Conservation (phyloP, 2,329 filamentous ascomycete genomes). For the Trichophyton mentagrophytes region DNA sequence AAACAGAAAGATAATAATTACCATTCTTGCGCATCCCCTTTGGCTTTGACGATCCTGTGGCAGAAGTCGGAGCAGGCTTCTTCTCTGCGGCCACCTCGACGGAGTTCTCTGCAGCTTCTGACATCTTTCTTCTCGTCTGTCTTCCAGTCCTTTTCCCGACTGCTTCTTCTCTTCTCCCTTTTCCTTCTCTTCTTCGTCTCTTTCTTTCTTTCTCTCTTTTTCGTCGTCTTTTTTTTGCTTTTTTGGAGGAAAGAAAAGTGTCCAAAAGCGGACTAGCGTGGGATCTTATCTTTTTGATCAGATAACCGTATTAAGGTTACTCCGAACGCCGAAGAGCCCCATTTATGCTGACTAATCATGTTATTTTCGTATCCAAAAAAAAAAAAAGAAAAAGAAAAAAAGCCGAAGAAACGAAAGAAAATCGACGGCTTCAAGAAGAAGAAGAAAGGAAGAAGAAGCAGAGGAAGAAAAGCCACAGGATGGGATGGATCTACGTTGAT, state of each 20-base stretch:
- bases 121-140: not conserved
- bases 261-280: slow-evolving; percentile 5
- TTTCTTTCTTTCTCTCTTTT: not conserved
- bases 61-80: slow-evolving; percentile 8
- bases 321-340: not conserved
- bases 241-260: not conserved
- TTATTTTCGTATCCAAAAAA: not conserved
- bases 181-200: not conserved
- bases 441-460: not conserved
- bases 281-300: slow-evolving; percentile 15
- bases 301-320: slow-evolving; percentile 28
- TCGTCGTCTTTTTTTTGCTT: not conserved
- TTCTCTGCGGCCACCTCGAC: not conserved
- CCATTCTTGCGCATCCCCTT: slow-evolving; percentile 73
- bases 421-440: not conserved
- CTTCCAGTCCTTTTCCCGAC: not conserved
- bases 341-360: not conserved
- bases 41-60: slow-evolving; percentile 17
- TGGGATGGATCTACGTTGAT: not conserved
- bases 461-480: not conserved
- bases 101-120: not conserved
- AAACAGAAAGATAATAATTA: slow-evolving; percentile 29
- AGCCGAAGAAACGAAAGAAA: too few relatives aligned
- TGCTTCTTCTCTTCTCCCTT: not conserved
- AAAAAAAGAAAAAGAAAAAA: not conserved